Evolutionary conservation across 2,329 filamentous ascomycete genomes (phyloP).

Genomic region (Fusarium globosum): DNA sequence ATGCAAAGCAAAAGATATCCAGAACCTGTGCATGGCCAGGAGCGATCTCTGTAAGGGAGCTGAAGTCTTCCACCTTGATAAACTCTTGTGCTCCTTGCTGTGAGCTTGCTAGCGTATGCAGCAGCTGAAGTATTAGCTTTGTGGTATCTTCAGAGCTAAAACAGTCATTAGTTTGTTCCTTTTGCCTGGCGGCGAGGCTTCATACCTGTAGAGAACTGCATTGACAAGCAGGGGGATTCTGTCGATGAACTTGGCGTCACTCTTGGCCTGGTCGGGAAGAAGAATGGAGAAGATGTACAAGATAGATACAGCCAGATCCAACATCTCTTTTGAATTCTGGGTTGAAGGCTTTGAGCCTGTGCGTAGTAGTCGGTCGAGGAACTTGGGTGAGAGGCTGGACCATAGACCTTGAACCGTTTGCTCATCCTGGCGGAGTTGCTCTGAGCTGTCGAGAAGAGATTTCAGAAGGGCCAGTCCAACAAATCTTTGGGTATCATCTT

Average conservation of each 20-base stretch:
- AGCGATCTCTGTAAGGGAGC: constrained; percentile 67
- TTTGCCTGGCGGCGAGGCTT: neutral
- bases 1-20: constrained; percentile 66
- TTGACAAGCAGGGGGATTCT: constrained; percentile 65
- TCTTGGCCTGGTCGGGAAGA: constrained; percentile 60
- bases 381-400: constrained; percentile 69
- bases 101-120: constrained; percentile 66
- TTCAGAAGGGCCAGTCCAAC: constrained; percentile 75
- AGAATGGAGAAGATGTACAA: constrained; percentile 71
- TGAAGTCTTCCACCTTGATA: constrained; percentile 62
- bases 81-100: constrained; percentile 62
- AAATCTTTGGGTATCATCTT: constrained; percentile 75
- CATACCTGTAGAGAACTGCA: constrained; percentile 65
- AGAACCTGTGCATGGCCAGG: constrained; percentile 64
- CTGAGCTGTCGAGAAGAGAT: constrained; percentile 71
- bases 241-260: constrained; percentile 59
- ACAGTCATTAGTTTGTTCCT: neutral
- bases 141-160: constrained; percentile 64
- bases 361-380: constrained; percentile 71
- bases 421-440: constrained; percentile 61
- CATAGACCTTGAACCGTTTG: constrained; percentile 63
- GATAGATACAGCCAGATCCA: constrained; percentile 71
- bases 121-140: constrained; percentile 64
- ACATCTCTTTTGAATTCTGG: constrained; percentile 67
- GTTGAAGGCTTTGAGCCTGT: constrained; percentile 59